Conservation (phyloP, 352 stramenopile species). For the Globisporangium heterothallicum region DNA sequence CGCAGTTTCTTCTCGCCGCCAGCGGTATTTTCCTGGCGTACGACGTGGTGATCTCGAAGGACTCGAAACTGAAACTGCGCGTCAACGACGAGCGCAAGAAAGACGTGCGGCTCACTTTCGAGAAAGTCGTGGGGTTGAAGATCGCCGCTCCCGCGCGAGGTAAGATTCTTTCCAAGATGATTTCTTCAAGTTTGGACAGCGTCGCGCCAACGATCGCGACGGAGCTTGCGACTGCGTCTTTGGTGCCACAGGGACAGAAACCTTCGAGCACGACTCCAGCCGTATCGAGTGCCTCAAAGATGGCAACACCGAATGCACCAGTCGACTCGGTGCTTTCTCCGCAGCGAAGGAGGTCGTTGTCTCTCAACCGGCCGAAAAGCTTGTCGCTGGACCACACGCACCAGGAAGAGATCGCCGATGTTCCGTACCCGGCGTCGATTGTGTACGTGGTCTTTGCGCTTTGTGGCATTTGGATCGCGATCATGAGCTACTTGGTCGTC, state of each 20-base stretch:
- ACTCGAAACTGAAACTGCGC: constrained; percentile 64
- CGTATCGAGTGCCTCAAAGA: constrained; percentile 9
- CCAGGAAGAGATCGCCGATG: constrained; percentile 14
- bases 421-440: constrained; percentile 70
- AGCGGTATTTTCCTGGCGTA: constrained; percentile 51
- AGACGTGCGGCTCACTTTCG: constrained; percentile 51
- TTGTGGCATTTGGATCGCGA: constrained; percentile 31
- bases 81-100: constrained; percentile 21
- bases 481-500: constrained; percentile 40
- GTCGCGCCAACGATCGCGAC: constrained; percentile 41
- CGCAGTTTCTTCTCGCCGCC: constrained; percentile 33
- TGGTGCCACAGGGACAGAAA: neutral
- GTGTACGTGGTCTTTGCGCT: constrained; percentile 44
- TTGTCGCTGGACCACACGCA: constrained; percentile 1
- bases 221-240: constrained; percentile 28
- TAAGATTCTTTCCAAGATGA: constrained; percentile 59
- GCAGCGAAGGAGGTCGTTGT: constrained; percentile 5
- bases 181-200: constrained; percentile 48
- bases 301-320: neutral
- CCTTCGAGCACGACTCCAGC: neutral
- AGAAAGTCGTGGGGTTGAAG: constrained; percentile 67
- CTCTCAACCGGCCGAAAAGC: neutral
- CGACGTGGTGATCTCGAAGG: constrained; percentile 58
- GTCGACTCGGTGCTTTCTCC: neutral
- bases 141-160: constrained; percentile 58